These are phyloP conservation scores for Trametes pubescens DNA, from an alignment of 1,284 basidiomycete genomes.

Conservation along the genomic window DNA sequence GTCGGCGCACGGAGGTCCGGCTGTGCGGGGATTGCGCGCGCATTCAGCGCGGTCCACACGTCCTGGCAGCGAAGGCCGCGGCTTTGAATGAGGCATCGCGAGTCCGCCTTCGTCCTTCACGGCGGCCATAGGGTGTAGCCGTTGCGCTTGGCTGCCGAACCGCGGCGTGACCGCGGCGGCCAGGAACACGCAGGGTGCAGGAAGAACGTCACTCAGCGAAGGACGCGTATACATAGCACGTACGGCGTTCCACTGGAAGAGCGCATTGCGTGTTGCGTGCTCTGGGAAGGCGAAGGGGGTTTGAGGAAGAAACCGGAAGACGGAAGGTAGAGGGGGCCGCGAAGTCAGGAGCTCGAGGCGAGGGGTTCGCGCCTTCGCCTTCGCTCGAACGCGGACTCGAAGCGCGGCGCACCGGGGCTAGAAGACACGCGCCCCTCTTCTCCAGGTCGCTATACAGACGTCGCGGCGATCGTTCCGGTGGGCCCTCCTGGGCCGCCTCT, in stretches of 20 bases:
- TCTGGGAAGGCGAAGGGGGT: not conserved
- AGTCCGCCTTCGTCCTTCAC: not conserved
- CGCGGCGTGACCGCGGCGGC: constrained; percentile 2
- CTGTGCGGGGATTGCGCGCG: not conserved
- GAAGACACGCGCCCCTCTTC: constrained; percentile 16
- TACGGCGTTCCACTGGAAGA: constrained; percentile 2
- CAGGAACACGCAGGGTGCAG: not conserved
- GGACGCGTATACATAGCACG: not conserved
- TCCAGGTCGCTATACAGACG: not conserved
- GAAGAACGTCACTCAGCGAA: constrained; percentile 1
- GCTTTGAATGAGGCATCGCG: constrained; percentile 17
- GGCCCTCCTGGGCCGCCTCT: not conserved
- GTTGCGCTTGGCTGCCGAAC: not conserved
- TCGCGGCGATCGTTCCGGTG: not conserved
- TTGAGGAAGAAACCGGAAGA: not conserved
- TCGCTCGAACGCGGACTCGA: constrained; percentile 11
- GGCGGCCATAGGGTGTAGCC: not conserved
- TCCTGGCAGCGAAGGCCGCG: constrained; percentile 15
- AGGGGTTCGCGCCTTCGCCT: constrained; percentile 6
- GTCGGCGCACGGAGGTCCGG: not conserved
- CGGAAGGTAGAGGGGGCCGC: not conserved
- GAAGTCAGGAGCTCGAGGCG: constrained; percentile 9
- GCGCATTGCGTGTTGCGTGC: constrained; percentile 2
- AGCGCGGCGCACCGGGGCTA: constrained; percentile 13
- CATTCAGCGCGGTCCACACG: not conserved